phyloP scores from a whole-genome alignment of 2,329 filamentous ascomycete species.

The Colletotrichum filicis region DNA sequence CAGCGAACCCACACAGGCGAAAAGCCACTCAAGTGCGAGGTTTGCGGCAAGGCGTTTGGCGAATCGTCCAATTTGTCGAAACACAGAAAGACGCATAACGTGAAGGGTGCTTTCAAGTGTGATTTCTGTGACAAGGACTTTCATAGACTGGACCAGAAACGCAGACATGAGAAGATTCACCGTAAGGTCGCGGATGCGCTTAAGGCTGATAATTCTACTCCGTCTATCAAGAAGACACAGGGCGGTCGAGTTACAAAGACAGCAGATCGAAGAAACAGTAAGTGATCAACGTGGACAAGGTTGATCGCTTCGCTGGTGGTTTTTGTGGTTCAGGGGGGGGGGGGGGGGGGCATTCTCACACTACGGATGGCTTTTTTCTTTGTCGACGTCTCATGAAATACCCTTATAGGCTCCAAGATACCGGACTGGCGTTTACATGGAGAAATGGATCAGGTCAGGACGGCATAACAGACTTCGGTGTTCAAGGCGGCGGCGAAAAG shows the following conservation, averaged over 20 bases:
- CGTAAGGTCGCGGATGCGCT: slow-evolving; percentile 39
- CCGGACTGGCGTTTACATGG: slow-evolving; percentile 11
- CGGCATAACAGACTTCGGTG: slow-evolving; percentile 8
- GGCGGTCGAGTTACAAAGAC: slow-evolving; percentile 12
- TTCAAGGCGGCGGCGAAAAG: background rate
- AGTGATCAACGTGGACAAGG: background rate
- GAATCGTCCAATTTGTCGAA: slow-evolving; percentile 76
- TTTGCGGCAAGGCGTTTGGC: slow-evolving; percentile 69
- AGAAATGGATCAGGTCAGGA: background rate
- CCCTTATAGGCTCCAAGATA: background rate
- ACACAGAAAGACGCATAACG: slow-evolving; percentile 70
- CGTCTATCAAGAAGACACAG: background rate
- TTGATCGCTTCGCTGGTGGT: background rate
- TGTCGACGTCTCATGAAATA: slow-evolving; percentile 11
- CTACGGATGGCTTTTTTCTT: background rate
- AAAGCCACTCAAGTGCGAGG: slow-evolving; percentile 69
- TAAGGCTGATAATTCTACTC: background rate
- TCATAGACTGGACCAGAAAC: slow-evolving; percentile 69
- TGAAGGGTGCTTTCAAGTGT: slow-evolving; percentile 63
- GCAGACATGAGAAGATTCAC: slow-evolving; percentile 59
- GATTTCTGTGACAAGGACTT: slow-evolving; percentile 67
- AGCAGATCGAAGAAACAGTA: background rate
- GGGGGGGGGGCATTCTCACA: background rate
- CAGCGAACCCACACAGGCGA: slow-evolving; percentile 73
- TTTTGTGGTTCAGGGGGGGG: background rate